Percentiles rank a stretch among this genome's conserved stretches.
phyloP scores from a whole-genome alignment of 1,284 basidiomycete species.

The Rhodotorula sp. region DNA sequence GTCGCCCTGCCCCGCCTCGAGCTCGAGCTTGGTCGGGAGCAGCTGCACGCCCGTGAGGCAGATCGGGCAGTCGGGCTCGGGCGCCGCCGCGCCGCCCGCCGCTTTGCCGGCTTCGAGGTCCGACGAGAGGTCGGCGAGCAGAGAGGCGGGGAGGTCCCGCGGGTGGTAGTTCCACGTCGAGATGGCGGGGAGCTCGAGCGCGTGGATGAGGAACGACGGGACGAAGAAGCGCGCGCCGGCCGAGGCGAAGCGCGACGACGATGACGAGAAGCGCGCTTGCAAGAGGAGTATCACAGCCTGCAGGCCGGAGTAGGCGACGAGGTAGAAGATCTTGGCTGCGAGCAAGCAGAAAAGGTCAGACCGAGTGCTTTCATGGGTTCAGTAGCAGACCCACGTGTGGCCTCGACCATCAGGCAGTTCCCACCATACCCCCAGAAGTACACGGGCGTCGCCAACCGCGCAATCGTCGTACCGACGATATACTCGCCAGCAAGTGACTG shows the following conservation, averaged over 20 bases:
- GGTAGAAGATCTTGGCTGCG: slow-evolving; percentile 44
- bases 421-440: slow-evolving; percentile 47
- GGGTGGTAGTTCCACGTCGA: slow-evolving; percentile 50
- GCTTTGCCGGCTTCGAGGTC: slow-evolving; percentile 29
- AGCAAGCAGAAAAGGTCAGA: neutral
- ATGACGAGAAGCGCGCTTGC: slow-evolving; percentile 38
- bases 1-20: slow-evolving; percentile 16
- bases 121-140: slow-evolving; percentile 5
- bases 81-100: neutral
- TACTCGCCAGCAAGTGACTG: slow-evolving; percentile 44
- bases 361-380: neutral
- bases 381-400: slow-evolving; percentile 37
- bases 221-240: slow-evolving; percentile 47
- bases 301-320: slow-evolving; percentile 40
- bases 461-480: slow-evolving; percentile 47
- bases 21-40: slow-evolving; percentile 20
- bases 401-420: slow-evolving; percentile 47
- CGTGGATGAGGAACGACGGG: slow-evolving; percentile 16
- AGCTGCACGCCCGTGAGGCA: slow-evolving; percentile 47
- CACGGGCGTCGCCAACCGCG: slow-evolving; percentile 47
- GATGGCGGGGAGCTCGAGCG: slow-evolving; percentile 29
- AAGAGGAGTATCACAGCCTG: slow-evolving; percentile 46
- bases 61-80: slow-evolving; percentile 47
- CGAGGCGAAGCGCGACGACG: slow-evolving; percentile 10
- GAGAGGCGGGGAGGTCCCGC: slow-evolving; percentile 9